phyloP scores from a whole-genome alignment of 306 rosid genomes.

The Pyrus communis region DNA sequence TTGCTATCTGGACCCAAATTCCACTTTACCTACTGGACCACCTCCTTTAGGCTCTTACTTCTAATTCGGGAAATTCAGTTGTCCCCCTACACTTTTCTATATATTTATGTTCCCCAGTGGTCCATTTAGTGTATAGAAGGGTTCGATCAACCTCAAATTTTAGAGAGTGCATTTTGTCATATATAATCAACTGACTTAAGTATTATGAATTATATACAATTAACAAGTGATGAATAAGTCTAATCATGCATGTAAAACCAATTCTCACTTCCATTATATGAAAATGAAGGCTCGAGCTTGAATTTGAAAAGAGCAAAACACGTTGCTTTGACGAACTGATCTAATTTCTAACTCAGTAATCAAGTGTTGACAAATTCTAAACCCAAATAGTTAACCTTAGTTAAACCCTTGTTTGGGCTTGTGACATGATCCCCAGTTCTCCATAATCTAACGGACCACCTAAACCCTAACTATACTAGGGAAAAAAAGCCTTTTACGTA shows the following conservation, averaged over 20 bases:
- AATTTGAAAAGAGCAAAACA: not conserved
- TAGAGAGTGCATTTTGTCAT: no score
- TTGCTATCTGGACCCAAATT: conserved; percentile 26
- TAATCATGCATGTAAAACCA: not conserved
- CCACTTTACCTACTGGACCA: conserved; percentile 44
- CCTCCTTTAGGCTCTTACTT: not conserved
- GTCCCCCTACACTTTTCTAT: not conserved
- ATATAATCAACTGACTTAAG: not conserved
- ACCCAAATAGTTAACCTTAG: not conserved
- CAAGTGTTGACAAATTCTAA: not conserved
- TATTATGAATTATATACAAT: no score
- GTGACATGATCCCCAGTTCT: not conserved
- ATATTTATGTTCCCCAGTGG: not conserved
- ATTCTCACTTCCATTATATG: not conserved
- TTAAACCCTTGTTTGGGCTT: not conserved
- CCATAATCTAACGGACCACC: not conserved
- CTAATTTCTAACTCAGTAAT: no score
- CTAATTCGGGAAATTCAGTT: not conserved
- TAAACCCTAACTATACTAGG: not conserved
- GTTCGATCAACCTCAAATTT: not conserved
- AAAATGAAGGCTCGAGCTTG: not conserved
- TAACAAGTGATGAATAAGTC: not conserved
- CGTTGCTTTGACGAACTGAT: not conserved
- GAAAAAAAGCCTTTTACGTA: not conserved
- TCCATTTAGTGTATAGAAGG: not conserved